Conservation (phyloP, 495 filamentous ascomycete genomes). For the Tuber aestivum region DNA sequence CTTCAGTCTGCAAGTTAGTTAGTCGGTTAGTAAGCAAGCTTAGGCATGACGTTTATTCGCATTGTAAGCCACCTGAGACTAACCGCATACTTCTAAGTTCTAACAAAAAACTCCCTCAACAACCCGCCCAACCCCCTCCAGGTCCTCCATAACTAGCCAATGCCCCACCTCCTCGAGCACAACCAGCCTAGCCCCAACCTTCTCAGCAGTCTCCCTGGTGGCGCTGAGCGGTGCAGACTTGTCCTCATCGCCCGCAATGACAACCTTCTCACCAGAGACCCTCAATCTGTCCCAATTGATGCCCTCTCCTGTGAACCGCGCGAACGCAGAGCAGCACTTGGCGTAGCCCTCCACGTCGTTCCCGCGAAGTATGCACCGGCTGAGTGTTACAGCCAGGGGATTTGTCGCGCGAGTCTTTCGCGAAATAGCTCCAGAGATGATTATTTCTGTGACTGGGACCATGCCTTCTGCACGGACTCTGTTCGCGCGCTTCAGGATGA, state of each 20-base stretch:
- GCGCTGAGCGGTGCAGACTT: slow-evolving; percentile 42
- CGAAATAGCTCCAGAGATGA: slow-evolving; percentile 47
- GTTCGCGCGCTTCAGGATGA: slow-evolving; percentile 46
- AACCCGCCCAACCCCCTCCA: neutral
- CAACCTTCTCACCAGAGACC: slow-evolving; percentile 30
- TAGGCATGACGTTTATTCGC: neutral
- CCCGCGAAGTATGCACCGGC: slow-evolving; percentile 45
- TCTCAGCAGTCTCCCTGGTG: slow-evolving; percentile 32
- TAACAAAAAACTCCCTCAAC: neutral
- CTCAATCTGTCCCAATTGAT: slow-evolving; percentile 26
- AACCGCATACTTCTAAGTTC: neutral
- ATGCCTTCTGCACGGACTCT: slow-evolving; percentile 49
- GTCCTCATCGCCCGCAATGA: slow-evolving; percentile 49
- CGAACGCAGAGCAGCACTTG: slow-evolving; percentile 52
- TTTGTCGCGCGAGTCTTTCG: slow-evolving; percentile 47
- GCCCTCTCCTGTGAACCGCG: slow-evolving; percentile 42
- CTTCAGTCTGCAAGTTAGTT: neutral
- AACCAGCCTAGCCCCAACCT: slow-evolving; percentile 33
- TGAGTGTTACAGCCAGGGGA: slow-evolving; percentile 45
- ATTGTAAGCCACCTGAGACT: neutral
- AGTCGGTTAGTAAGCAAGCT: neutral
- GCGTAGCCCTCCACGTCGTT: slow-evolving; percentile 54
- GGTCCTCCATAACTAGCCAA: slow-evolving; percentile 48
- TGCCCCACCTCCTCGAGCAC: slow-evolving; percentile 46
- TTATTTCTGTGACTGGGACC: slow-evolving; percentile 45